Conservation (phyloP, 1,284 basidiomycete genomes). For the Ganoderma boninense region DNA sequence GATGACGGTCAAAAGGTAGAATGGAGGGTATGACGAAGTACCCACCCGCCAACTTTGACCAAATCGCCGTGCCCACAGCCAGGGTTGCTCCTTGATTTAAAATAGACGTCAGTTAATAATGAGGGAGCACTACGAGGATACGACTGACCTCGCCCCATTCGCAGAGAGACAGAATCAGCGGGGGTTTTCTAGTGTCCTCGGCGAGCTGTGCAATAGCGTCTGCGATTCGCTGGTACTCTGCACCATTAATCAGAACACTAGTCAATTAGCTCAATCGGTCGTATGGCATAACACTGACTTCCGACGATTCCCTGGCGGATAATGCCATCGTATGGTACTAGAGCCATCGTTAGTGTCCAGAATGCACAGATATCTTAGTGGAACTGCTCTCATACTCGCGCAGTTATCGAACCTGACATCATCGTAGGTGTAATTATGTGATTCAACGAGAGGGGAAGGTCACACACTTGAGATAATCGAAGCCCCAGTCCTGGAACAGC, state of each 20-base stretch:
- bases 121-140: not conserved
- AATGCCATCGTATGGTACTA: slow-evolving; percentile 58
- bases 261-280: not conserved
- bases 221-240: slow-evolving; percentile 59
- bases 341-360: not conserved
- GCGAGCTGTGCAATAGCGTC: slow-evolving; percentile 53
- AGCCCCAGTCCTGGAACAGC: slow-evolving; percentile 60
- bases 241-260: not conserved
- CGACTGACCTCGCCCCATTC: slow-evolving; percentile 58
- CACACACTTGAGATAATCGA: slow-evolving; percentile 58
- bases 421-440: not conserved
- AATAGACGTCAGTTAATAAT: not conserved
- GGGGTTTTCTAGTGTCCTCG: slow-evolving; percentile 47
- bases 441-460: not conserved
- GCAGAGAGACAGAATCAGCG: slow-evolving; percentile 59
- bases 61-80: slow-evolving; percentile 50
- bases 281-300: slow-evolving; percentile 44
- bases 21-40: slow-evolving; percentile 8
- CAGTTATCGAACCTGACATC: slow-evolving; percentile 57
- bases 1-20: not conserved
- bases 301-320: slow-evolving; percentile 56
- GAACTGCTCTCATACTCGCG: slow-evolving; percentile 44
- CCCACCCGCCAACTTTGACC: slow-evolving; percentile 57
- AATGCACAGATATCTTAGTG: not conserved
- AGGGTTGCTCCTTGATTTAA: slow-evolving; percentile 37